Evolutionary conservation across 2,329 filamentous ascomycete species (phyloP), one percentile per base, ranked within the genome.

Genomic region (Cladosporium sphaerospermum): DNA sequence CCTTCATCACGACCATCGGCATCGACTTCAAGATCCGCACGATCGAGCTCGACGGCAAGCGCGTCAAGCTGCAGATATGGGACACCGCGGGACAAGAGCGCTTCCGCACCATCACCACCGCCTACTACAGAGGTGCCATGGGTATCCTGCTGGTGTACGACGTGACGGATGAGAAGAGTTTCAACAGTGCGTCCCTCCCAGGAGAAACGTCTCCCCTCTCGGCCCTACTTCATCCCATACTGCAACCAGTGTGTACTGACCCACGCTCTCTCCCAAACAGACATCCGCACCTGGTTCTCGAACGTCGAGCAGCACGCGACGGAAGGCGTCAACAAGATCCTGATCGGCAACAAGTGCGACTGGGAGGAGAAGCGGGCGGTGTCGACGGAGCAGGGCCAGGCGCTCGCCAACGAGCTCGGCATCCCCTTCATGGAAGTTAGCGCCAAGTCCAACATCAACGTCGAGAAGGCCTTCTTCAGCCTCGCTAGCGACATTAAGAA

Each of bases 1-100:
- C 89, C 64, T 96, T 96, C 80, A 96, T 96, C 78, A 96, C 91
- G 58, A 99, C 93, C 59, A 99, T 99, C 74, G 93, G 93, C 64
- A 97, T 99, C 78, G 93, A 99, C 77, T 99, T 99, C 80, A 99
- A 99, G 82, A 99, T 99, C 71, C 84, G 93, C 62, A 99, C 93
- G 61, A 99, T 99, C 76, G 93, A 99, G 77, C 80, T 99, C 63
- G 93, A 99, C 75, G 92, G 92, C 71, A 99, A 99, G 83, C 83
- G 92, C 59, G 93, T 99, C 67, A 99, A 99, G 81, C 78, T 99
- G 70, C 93, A 99, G 78, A 99, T 99, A 75, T 99, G 93, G 93
- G 93, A 99, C 70, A 99, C 93, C 23, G 93, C 93, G 51, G 93
- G 93, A 52, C 93, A 99, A 74, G 93, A 99, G 76, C 87, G 93